Evolutionary conservation across 2,329 filamentous ascomycete genomes (phyloP).

Genomic region (Stylonectria norvegica): DNA sequence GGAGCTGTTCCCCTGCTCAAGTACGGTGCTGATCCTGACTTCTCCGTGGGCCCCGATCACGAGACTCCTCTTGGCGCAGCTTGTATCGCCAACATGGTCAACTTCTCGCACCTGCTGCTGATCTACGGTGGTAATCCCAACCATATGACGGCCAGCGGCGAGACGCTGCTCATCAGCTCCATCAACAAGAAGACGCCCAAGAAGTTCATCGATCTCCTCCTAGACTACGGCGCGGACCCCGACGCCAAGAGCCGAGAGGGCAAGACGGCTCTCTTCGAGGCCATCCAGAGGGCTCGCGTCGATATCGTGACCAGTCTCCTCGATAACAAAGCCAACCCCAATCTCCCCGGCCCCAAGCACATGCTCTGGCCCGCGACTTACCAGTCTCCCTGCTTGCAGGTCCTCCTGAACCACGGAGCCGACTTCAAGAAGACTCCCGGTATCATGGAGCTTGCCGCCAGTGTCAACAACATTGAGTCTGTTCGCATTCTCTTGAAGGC

Average conservation of each 20-base stretch:
- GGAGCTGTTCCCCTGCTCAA: constrained; percentile 59
- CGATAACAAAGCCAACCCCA: constrained; percentile 61
- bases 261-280: constrained; percentile 60
- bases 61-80: constrained; percentile 55
- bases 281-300: constrained; percentile 53
- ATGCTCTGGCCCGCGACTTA: constrained; percentile 64
- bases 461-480: constrained; percentile 61
- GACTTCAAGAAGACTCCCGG: constrained; percentile 58
- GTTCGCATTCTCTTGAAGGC: constrained; percentile 55
- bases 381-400: constrained; percentile 54
- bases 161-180: constrained; percentile 57
- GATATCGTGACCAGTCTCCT: constrained; percentile 52
- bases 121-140: constrained; percentile 60
- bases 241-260: constrained; percentile 59
- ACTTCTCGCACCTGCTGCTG: constrained; percentile 57
- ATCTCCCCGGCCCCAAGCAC: constrained; percentile 66
- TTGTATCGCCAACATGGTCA: constrained; percentile 49
- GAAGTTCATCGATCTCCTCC: constrained; percentile 55
- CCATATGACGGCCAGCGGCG: constrained; percentile 51
- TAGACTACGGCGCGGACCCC: constrained; percentile 57
- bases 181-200: constrained; percentile 58
- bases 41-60: constrained; percentile 45
- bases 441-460: constrained; percentile 61
- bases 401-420: constrained; percentile 57
- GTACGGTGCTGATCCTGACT: constrained; percentile 60